These are phyloP conservation scores for Gossypium gossypioides DNA, from an alignment of 441 rosid species.

Conservation along the genomic window DNA sequence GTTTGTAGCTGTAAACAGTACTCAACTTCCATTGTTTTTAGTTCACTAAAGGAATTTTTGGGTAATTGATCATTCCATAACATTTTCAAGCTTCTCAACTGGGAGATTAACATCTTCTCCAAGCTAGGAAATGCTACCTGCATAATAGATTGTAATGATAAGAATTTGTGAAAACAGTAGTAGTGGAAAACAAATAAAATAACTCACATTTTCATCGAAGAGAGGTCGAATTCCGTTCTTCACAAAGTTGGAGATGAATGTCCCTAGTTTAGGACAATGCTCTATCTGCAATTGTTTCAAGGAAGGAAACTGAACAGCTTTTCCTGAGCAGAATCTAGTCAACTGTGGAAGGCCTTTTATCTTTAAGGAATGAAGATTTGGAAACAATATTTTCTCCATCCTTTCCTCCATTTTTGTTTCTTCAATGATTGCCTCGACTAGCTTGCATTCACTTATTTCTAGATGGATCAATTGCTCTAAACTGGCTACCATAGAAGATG, in stretches of 20 bases:
- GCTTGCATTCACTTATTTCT: constrained; percentile 1
- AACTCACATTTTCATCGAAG: constrained; percentile 3
- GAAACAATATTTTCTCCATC: neutral
- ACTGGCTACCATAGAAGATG: constrained; percentile 1
- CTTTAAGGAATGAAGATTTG: neutral
- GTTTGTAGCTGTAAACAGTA: neutral
- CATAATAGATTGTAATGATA: neutral
- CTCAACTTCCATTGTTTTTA: constrained; percentile 12
- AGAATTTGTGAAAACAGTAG: neutral
- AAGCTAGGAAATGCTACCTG: constrained; percentile 14
- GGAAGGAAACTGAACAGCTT: neutral
- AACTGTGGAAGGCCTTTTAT: constrained; percentile 6
- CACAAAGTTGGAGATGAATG: neutral
- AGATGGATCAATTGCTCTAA: neutral
- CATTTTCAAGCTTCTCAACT: neutral
- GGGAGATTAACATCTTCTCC: constrained; percentile 13
- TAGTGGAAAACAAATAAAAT: neutral
- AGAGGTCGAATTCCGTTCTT: neutral
- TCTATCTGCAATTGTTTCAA: constrained; percentile 10
- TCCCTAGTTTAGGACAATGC: constrained; percentile 10
- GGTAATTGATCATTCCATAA: constrained; percentile 10
- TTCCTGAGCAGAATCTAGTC: constrained; percentile 1
- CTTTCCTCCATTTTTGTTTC: neutral
- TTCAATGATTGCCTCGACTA: neutral
- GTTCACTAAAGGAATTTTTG: neutral